Evolutionary conservation across 805 yeast species (phyloP).

Genomic region (Pichia insulana): DNA sequence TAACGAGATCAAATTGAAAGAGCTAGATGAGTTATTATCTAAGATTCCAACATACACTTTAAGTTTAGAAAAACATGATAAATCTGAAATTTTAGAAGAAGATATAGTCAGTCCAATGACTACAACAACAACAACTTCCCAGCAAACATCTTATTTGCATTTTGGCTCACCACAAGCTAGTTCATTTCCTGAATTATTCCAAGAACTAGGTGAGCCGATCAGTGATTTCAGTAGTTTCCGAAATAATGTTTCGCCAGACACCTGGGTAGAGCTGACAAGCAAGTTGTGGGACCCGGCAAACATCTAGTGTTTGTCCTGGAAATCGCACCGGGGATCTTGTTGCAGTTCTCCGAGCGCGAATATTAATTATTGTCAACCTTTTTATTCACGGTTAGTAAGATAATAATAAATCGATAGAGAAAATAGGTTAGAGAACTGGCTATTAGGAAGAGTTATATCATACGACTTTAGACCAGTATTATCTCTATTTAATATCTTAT

Average conservation of each 20-base stretch:
- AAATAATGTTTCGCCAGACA: conserved; percentile 9
- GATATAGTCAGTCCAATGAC: no score
- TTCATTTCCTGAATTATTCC: not conserved
- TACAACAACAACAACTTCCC: no score
- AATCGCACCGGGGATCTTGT: no score
- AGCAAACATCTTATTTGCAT: no score
- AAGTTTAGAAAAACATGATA: not conserved
- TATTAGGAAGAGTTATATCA: no score
- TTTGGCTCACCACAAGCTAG: no score
- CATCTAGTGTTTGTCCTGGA: not conserved
- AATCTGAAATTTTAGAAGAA: no score
- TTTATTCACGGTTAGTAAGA: no score
- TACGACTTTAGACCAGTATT: no score
- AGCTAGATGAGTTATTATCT: conserved; percentile 13
- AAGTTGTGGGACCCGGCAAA: conserved; percentile 9
- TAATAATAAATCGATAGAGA: not conserved
- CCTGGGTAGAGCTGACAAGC: conserved; percentile 7
- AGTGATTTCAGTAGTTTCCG: conserved; percentile 8
- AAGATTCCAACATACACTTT: conserved; percentile 4
- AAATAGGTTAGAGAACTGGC: no score
- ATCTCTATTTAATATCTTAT: no score
- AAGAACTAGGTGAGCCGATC: not conserved
- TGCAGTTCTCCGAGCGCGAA: conserved; percentile 1
- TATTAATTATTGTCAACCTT: no score
- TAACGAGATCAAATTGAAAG: conserved; percentile 22